phyloP scores from a whole-genome alignment of 495 filamentous ascomycete genomes.

The Penicillium cataractarum region DNA sequence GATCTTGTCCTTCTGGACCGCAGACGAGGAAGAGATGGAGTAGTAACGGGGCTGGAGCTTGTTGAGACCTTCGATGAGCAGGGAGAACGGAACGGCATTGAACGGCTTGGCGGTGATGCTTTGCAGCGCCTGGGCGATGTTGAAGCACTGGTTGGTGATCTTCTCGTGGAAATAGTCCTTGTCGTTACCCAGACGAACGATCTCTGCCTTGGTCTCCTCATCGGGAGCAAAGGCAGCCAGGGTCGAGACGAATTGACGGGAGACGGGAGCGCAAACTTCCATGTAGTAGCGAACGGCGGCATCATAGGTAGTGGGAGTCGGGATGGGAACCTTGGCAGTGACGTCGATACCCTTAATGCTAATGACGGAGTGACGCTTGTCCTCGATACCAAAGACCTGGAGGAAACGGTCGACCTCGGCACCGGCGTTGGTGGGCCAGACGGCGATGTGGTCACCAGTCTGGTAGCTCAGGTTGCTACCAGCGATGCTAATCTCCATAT shows the following conservation, averaged over 20 bases:
- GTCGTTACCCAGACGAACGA: conserved; percentile 85
- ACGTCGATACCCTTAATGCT: conserved; percentile 91
- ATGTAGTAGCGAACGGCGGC: conserved; percentile 93
- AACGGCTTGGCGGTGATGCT: conserved; percentile 74
- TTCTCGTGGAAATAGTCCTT: conserved; percentile 96
- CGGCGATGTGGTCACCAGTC: conserved; percentile 94
- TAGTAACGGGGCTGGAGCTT: conserved; percentile 98
- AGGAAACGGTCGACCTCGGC: conserved; percentile 92
- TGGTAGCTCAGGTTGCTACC: conserved; percentile 83
- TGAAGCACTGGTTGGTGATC: conserved; percentile 79
- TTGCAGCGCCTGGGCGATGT: conserved; percentile 87
- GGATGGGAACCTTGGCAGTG: conserved; percentile 96
- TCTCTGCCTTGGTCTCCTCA: conserved; percentile 79
- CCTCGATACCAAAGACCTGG: conserved; percentile 69
- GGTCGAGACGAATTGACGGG: conserved; percentile 89
- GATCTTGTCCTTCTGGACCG: conserved; percentile 91
- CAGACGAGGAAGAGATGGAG: conserved; percentile 96
- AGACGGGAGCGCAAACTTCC: conserved; percentile 94
- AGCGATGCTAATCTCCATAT: conserved; percentile 93
- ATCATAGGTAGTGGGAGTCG: conserved; percentile 95
- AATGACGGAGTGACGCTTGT: conserved; percentile 83
- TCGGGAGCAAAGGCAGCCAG: conserved; percentile 89
- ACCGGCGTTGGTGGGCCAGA: conserved; percentile 97
- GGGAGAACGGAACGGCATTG: conserved; percentile 85
- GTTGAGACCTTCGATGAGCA: conserved; percentile 89